Base-by-base conservation (phyloP, 352 stramenopile species). In the Pythium aristosporum region DNA sequence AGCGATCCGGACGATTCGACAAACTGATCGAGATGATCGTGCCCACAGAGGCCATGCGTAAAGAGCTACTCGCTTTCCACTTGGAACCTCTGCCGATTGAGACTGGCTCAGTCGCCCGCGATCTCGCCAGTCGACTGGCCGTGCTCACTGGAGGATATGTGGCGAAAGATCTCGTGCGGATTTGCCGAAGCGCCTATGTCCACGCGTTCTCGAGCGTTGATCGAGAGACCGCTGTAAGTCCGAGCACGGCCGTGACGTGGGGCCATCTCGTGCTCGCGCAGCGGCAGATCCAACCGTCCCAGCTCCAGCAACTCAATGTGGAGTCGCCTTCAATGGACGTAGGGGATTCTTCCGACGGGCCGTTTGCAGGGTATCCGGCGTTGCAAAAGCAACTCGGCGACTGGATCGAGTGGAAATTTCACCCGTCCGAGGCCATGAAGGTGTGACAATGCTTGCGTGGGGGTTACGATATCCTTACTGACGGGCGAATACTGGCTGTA, bases 261-360 rank as follows among this genome's bases (percentile, higher is more conserved):
- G 44, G 62, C 2, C 56, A 88, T 34, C 55, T 90, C 8, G 51
- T 91, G 20, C 44, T 59, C 3, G 76, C 81, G 34, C 78, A 89
- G 58, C 79, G 83, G 36, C 56, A 79, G 13, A 71, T 89, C 21
- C 87, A 87, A 51, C 85, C 85, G 8, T 91, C 82, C 2, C 85
- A 94, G 64, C 68, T 94, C 43, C 79, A 77, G 25, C 73, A 87
- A 34, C 67, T 94, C 13, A 91, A 92, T 55, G 85, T 94, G 21
- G 73, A 75, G 52, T 85, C 83, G 4, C 85, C 85, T 32, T 75
- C 79, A 18, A 52, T 39, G 0, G 21, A 55, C 11, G 7, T 48
- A 4, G 13, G 39, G 28, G 50, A 59, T 49, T 8, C 42, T 12
- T 46, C 57, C 4, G 43, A 68, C 13, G 57, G 71, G 16, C 61